phyloP scores from a whole-genome alignment of 2,329 filamentous ascomycete species.

The Aspergillus oerlinghausenensis region DNA sequence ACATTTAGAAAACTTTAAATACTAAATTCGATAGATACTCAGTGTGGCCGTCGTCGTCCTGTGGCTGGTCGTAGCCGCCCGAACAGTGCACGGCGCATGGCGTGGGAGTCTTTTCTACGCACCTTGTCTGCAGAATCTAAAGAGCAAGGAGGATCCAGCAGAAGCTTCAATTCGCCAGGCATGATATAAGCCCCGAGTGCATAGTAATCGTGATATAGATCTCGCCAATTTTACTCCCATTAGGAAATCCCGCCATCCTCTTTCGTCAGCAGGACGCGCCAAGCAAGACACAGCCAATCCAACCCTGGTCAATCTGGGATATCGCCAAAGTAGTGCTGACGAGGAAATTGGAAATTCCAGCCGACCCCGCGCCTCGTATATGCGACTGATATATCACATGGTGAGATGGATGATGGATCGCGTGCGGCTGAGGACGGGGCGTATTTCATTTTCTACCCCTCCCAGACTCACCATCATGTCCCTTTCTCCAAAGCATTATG shows the following conservation, averaged over 20 bases:
- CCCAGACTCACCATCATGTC: neutral
- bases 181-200: neutral
- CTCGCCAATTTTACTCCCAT: neutral
- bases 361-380: neutral
- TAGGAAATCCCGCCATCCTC: neutral
- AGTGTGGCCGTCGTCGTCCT: slow-evolving; percentile 45
- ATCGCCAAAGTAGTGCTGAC: neutral
- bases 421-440: neutral
- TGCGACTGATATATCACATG: neutral
- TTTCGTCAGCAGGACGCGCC: neutral
- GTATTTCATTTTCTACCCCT: neutral
- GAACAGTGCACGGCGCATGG: slow-evolving; percentile 43
- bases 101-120: slow-evolving; percentile 47
- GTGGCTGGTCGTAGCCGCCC: slow-evolving; percentile 47
- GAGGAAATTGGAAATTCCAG: neutral
- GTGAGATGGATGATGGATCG: neutral
- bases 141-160: slow-evolving; percentile 14
- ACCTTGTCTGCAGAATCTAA: slow-evolving; percentile 43
- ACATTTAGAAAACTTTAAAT: neutral
- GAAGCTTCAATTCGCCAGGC: slow-evolving; percentile 2
- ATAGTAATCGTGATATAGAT: neutral
- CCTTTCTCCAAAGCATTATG: neutral
- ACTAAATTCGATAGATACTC: slow-evolving; percentile 34
- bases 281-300: neutral
- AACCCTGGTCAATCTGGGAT: neutral